These are phyloP conservation scores for Pontederia crassipes DNA, from an alignment of 176 grass and related monocot species.

Conservation along the genomic window DNA sequence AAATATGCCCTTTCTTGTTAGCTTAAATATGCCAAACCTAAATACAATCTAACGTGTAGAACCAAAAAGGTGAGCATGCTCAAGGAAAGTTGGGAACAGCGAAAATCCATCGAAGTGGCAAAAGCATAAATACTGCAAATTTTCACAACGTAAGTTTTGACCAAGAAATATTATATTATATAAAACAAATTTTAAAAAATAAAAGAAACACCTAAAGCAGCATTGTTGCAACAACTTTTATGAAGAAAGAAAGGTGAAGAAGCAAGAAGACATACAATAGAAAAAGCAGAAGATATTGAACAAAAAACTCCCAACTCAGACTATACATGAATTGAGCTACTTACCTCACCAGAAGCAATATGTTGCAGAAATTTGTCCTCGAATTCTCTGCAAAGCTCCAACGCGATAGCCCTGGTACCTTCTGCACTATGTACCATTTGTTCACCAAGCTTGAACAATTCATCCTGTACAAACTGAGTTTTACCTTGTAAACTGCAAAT, in stretches of 20 bases:
- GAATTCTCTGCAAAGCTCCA: constrained; percentile 79
- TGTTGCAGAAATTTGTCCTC: constrained; percentile 72
- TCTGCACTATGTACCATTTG: constrained; percentile 62
- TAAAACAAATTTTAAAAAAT: constrained; percentile 3
- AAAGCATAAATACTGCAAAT: too few species aligned
- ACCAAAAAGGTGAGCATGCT: too few species aligned
- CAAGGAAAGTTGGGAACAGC: too few species aligned
- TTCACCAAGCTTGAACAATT: constrained; percentile 73
- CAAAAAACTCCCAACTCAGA: not conserved
- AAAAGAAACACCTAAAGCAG: constrained; percentile 5
- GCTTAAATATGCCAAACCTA: too few species aligned
- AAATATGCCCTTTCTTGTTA: too few species aligned
- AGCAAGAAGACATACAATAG: too few species aligned
- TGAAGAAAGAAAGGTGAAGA: not conserved
- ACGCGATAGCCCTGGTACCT: constrained; percentile 67
- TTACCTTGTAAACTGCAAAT: constrained; percentile 60
- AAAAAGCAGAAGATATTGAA: too few species aligned
- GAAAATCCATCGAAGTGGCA: too few species aligned
- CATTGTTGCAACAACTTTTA: not conserved
- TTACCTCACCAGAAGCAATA: constrained; percentile 62
- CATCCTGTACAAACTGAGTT: constrained; percentile 62
- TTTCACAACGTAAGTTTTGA: not conserved
- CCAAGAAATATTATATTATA: not conserved
- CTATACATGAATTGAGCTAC: constrained; percentile 13
- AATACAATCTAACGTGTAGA: too few species aligned